Base-by-base conservation (phyloP, 495 filamentous ascomycete species). In the Chaetomidium leptoderma region DNA sequence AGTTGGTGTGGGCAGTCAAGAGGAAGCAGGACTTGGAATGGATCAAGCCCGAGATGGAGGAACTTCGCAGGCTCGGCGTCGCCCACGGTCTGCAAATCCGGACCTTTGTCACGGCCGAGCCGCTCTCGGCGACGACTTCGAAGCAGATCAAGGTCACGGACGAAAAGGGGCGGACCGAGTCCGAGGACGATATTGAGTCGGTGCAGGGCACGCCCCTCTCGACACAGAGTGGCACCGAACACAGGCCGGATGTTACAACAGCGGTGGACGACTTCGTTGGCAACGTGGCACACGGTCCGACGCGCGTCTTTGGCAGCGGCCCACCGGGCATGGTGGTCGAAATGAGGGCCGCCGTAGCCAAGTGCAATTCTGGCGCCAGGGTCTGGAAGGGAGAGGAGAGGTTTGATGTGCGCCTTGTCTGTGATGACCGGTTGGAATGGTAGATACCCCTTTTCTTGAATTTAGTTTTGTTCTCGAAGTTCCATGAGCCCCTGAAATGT, bases 1-100 rank as follows among this genome's bases (percentile, higher is more conserved):
- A 83, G 47, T 76, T 88, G 24, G 75, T 86, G 29, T 88, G 84
- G 85, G 79, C 81, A 7, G 70, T 86, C 9, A 78, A 83, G 37
- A 72, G 75, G 14, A 63, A 63, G n/a, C 64, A 73, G 19, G 81
- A 87, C 55, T 62, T 81, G 10, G 68, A 68, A 21, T 88, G 85
- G 84, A 66, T 88, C 19, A 60, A 67, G 8, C 61, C 69, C 0
- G 84, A 88, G 66, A 70, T 87, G n/a, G 65, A 76, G 2, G 61
- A 68, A 30, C 68, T 85, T 7, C 68, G 71, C 8, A 67, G 61
- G 16, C 67, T 69, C 11, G 74, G 75, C 0, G 63, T 66, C 13
- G 62, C 63, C 4, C 63, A 75, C 23, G 71, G 74, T 17, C 62
- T 84, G 17, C 63, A 71, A 0, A 74, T 88, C 23, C 72, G 72